Percentiles rank a stretch among this genome's conserved stretches.
Evolutionary conservation across 768 basidiomycete genomes (phyloP).

Genomic region (Guyanaporus albipodus): DNA sequence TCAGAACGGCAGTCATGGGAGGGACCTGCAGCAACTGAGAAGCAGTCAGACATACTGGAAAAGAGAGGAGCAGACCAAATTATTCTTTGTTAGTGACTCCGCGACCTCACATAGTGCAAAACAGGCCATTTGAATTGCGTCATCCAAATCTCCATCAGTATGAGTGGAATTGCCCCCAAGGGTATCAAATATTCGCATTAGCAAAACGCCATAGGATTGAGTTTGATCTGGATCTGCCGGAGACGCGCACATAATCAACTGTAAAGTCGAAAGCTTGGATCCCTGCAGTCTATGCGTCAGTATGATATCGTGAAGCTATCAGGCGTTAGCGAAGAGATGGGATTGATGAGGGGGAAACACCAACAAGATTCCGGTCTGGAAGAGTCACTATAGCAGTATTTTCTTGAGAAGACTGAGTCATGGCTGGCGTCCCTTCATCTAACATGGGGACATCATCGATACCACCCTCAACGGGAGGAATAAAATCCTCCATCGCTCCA

Average conservation of each 20-base stretch:
- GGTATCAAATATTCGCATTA: slow-evolving; percentile 34
- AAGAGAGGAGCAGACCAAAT: slow-evolving; percentile 37
- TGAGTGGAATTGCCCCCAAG: slow-evolving; percentile 26
- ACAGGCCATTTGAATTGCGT: slow-evolving; percentile 28
- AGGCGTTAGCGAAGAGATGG: slow-evolving; percentile 2
- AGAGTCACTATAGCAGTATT: slow-evolving; percentile 34
- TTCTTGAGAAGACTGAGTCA: slow-evolving; percentile 23
- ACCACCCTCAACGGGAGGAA: slow-evolving; percentile 17
- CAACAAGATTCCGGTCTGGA: slow-evolving; percentile 54
- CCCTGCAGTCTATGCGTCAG: slow-evolving; percentile 49
- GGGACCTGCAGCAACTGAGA: slow-evolving; percentile 35
- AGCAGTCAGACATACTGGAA: neutral
- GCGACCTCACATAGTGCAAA: slow-evolving; percentile 40
- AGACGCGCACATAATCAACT: slow-evolving; percentile 44
- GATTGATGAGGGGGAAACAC: slow-evolving; percentile 8
- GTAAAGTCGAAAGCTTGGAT: slow-evolving; percentile 44
- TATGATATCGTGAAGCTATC: slow-evolving; percentile 57
- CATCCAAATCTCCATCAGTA: slow-evolving; percentile 17
- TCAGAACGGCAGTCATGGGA: slow-evolving; percentile 48
- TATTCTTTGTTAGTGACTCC: slow-evolving; percentile 31
- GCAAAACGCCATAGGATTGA: slow-evolving; percentile 39
- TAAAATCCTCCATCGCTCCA: slow-evolving; percentile 11
- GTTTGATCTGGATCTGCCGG: slow-evolving; percentile 23
- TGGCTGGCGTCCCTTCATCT: slow-evolving; percentile 20
- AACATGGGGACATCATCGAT: slow-evolving; percentile 36